Evolutionary conservation across 2,329 filamentous ascomycete genomes (phyloP), one percentile per base, ranked within the genome.

Genomic region (Pseudogymnoascus sp.): DNA sequence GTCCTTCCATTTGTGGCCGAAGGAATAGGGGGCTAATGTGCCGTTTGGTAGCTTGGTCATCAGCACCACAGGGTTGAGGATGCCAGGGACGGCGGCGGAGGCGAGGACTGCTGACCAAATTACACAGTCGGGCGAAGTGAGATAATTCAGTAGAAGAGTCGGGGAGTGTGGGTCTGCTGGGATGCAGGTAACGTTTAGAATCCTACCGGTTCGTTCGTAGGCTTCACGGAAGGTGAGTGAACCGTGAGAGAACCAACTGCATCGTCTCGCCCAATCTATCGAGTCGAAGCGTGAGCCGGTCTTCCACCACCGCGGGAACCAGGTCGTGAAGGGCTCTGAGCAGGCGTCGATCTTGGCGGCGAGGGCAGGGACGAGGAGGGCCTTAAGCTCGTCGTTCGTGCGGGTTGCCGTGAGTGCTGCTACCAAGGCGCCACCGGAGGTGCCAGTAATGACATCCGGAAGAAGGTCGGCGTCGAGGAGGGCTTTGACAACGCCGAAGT

Each of bases 1-100:
- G 74, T 99, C 95, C 76, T 99, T 99, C 95, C 95, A 99, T 77
- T 97, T 97, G 79, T 97, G 93, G 0, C 95, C 95, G 72, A 99
- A 99, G 0, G 91, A 96, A 75, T 96, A 99, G 0, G 95, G 95
- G 0, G 86, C 85, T 3, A 99, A 80, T 1, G 81, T 86, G 1
- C 92, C 93, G 65, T 92, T 84, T 16, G 82, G 80, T 62, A 83
- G 89, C 80, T 86, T 86, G 87, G 96, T 93, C 88, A 97, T 93
- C 6, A 99, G 85, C 1, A 99, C 93, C 2, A 96, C 90, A 0
- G 95, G 95, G 72, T 97, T 97, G 37, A 97, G 79, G 64, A 99
- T 97, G 1, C 95, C 95, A 0, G 95, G 95, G 0, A 99, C 95
- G 4, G 95, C 95, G 3, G 95, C 95, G 5, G 93, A 97, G 0